Conservation (phyloP, 2,329 filamentous ascomycete species). For the Cordyceps cicadae region DNA sequence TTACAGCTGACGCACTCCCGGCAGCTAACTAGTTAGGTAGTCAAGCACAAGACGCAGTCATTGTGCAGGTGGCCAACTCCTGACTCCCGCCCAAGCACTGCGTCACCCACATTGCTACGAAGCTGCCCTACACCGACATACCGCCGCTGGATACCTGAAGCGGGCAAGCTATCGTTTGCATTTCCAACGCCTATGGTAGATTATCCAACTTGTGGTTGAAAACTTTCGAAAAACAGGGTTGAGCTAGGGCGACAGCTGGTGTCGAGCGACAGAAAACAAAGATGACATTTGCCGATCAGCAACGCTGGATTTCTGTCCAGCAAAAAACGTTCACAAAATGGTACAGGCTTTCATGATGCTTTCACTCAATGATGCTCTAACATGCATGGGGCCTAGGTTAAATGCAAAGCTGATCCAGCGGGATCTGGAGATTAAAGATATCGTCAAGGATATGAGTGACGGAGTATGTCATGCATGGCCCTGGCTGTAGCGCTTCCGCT, state of each 20-base stretch:
- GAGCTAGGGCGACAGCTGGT: not conserved
- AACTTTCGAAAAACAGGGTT: not conserved
- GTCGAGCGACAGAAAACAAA: slow-evolving; percentile 22
- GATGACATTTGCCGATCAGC: slow-evolving; percentile 58
- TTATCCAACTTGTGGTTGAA: not conserved
- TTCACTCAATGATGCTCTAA: not conserved
- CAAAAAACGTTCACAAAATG: slow-evolving; percentile 99
- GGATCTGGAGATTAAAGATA: slow-evolving; percentile 71
- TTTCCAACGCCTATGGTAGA: not conserved
- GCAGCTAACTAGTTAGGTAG: not conserved
- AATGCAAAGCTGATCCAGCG: slow-evolving; percentile 87
- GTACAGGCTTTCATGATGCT: slow-evolving; percentile 18
- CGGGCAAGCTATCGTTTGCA: not conserved
- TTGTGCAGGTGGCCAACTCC: not conserved
- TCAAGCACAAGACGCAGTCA: not conserved
- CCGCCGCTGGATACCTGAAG: slow-evolving; percentile 3
- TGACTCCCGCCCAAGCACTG: not conserved
- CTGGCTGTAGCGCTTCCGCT: slow-evolving; percentile 12
- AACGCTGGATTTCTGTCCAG: slow-evolving; percentile 72
- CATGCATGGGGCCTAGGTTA: slow-evolving; percentile 52
- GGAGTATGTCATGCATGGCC: slow-evolving; percentile 55
- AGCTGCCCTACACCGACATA: slow-evolving; percentile 12
- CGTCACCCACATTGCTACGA: slow-evolving; percentile 5
- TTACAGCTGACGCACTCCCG: not conserved
- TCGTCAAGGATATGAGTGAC: slow-evolving; percentile 85